These are phyloP conservation scores for Amaranthus palmeri DNA, from an alignment of 148 eudicot species.

Conservation along the genomic window DNA sequence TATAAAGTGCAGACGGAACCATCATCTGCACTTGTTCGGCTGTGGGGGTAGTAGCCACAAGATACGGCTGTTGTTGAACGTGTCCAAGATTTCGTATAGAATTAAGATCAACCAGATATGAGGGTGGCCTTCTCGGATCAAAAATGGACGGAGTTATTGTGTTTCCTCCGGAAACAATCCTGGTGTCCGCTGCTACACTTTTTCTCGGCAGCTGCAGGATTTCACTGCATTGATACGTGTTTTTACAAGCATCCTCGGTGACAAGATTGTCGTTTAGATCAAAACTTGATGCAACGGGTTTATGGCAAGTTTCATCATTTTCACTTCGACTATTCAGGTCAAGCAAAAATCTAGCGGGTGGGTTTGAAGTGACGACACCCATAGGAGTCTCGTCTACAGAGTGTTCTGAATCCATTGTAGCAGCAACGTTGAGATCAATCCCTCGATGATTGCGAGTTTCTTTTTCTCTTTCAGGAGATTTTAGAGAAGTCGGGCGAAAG, in stretches of 20 bases:
- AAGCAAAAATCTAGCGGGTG: conserved; percentile 21
- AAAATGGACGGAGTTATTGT: conserved; percentile 1
- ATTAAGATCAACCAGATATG: conserved; percentile 40
- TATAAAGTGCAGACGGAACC: conserved; percentile 32
- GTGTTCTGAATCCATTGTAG: conserved; percentile 27
- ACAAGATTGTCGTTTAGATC: conserved; percentile 31
- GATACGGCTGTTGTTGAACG: conserved; percentile 30
- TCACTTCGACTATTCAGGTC: conserved; percentile 34
- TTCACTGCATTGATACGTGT: conserved; percentile 16
- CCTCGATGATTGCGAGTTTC: conserved; percentile 10
- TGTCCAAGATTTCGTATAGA: conserved; percentile 29
- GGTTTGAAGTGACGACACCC: conserved; percentile 17
- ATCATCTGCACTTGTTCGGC: conserved; percentile 32
- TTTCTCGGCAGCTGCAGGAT: conserved; percentile 21
- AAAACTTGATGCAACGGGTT: conserved; percentile 24
- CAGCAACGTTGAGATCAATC: conserved; percentile 54
- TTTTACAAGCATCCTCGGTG: conserved; percentile 18
- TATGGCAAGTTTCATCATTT: conserved; percentile 19
- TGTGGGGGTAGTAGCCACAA: conserved; percentile 34
- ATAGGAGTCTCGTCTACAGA: conserved; percentile 11
- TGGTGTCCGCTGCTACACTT: conserved; percentile 4
- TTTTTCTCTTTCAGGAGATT: conserved; percentile 8
- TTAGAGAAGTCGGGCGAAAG: conserved; percentile 33
- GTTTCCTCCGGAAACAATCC: conserved; percentile 8
- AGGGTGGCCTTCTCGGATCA: conserved; percentile 23